A percentile compares a stretch with the other conserved stretches of the same genome.
phyloP scores from a whole-genome alignment of 805 yeast genomes.

The Kodamaea lidongshanica region DNA sequence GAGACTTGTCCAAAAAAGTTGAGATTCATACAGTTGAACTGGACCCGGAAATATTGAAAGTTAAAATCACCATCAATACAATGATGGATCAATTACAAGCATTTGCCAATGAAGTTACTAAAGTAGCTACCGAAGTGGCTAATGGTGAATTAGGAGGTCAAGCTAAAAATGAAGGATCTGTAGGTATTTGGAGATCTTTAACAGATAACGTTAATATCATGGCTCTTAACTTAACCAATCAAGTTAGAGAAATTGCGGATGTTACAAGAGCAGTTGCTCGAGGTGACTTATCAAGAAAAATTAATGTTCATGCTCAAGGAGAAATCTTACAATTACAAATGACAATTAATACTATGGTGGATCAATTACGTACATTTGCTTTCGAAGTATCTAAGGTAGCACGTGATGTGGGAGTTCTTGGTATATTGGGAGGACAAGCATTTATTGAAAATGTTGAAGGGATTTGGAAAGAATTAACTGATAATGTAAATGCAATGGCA shows the following conservation, averaged over 20 bases:
- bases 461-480: conserved; percentile 82
- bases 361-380: conserved; percentile 74
- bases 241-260: conserved; percentile 75
- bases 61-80: conserved; percentile 74
- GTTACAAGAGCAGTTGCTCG: conserved; percentile 85
- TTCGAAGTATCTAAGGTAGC: conserved; percentile 85
- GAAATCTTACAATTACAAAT: conserved; percentile 80
- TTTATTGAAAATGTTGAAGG: conserved; percentile 74
- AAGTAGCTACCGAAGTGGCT: conserved; percentile 85
- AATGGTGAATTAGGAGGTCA: conserved; percentile 89
- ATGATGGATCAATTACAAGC: conserved; percentile 87
- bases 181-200: conserved; percentile 81
- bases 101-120: conserved; percentile 74
- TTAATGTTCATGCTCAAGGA: conserved; percentile 88
- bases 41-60: conserved; percentile 74
- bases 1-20: conserved; percentile 78
- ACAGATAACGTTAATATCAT: conserved; percentile 81
- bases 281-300: conserved; percentile 77
- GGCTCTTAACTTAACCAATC: conserved; percentile 75
- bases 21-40: conserved; percentile 63
- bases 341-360: conserved; percentile 86
- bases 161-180: conserved; percentile 77
- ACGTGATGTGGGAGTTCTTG: conserved; percentile 85
- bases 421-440: conserved; percentile 85
- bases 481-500: conserved; percentile 88